Evolutionary conservation across 2,329 filamentous ascomycete genomes (phyloP), one percentile per base, ranked within the genome.

Genomic region (Emergomyces africanus): DNA sequence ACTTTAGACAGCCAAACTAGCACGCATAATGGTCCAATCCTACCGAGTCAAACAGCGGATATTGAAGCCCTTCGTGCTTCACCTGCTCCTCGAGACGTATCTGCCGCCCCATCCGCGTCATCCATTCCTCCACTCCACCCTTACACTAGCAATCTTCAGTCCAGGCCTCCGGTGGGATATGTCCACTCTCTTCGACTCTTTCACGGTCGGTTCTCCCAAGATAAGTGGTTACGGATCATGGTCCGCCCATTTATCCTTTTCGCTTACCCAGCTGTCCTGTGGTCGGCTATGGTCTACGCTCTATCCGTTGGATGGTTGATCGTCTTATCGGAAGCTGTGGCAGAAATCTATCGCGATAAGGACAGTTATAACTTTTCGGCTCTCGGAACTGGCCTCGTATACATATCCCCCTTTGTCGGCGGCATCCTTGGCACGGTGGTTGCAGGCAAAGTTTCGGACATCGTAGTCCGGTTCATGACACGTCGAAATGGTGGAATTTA

Each of bases 281-380:
- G 91, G 92, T 92, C 89, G 5, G 78, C 90, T 0, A 78, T 88
- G 0, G 83, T 96, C 3, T 97, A 97, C 70, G 79, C 90, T 0
- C 86, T 94, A 66, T 94, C 90, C 0, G 83, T 97, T 6, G 92
- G 92, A 42, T 97, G 92, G 94, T 80, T 97, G 33, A 96, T 97
- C 64, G 90, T 97, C 49, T 82, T 97, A 1, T 96, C 90, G 0
- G 91, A 97, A 72, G 88, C 87, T 0, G 84, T 97, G 2, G 82
- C 89, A 0, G 79, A 87, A 60, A 87, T 97, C 61, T 97, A 89
- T 71, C 83, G 88, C 42, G 78, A 83, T 58, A 76, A 78, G 0
- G 76, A 81, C 0, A 79, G 78, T 0, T 97, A 97, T 75, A 83
- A 91, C 65, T 97, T 97, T 70, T 84, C 81, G 28, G 81, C 89